These are phyloP conservation scores for Paramecium tetraurelia DNA, from an alignment of 73 alveolate genomes.

Conservation along the genomic window DNA sequence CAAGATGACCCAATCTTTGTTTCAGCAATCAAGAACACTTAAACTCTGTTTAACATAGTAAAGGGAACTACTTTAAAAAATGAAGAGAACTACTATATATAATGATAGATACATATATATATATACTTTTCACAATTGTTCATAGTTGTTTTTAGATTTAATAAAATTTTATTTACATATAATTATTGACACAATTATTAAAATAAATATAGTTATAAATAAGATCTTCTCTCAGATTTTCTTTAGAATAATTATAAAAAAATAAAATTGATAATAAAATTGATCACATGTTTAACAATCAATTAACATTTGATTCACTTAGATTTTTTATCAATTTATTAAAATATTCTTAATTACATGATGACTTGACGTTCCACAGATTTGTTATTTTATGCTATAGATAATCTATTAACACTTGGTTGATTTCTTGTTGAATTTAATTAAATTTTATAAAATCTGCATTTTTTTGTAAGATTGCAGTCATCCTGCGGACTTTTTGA, in stretches of 20 bases:
- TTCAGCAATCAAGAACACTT: no score
- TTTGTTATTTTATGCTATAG: neutral
- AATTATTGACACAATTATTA: no score
- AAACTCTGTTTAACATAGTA: neutral
- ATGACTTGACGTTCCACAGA: neutral
- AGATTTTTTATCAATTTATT: neutral
- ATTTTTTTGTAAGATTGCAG: neutral
- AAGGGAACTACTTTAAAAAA: neutral
- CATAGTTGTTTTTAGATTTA: no score
- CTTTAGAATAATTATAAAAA: no score
- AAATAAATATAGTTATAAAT: no score
- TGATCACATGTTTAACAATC: neutral
- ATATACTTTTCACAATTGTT: neutral
- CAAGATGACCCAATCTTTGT: neutral
- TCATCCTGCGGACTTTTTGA: slow-evolving; percentile 34
- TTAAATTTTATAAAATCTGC: slow-evolving; percentile 4
- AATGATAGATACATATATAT: no score
- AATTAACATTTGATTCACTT: neutral
- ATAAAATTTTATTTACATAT: no score
- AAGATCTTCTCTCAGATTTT: no score
- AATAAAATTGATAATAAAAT: neutral
- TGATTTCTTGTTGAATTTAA: neutral
- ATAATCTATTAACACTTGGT: neutral
- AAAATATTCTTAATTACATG: neutral
- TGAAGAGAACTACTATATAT: neutral